Evolutionary conservation across 2,329 filamentous ascomycete genomes (phyloP).

Genomic region (Daldinia sp.): DNA sequence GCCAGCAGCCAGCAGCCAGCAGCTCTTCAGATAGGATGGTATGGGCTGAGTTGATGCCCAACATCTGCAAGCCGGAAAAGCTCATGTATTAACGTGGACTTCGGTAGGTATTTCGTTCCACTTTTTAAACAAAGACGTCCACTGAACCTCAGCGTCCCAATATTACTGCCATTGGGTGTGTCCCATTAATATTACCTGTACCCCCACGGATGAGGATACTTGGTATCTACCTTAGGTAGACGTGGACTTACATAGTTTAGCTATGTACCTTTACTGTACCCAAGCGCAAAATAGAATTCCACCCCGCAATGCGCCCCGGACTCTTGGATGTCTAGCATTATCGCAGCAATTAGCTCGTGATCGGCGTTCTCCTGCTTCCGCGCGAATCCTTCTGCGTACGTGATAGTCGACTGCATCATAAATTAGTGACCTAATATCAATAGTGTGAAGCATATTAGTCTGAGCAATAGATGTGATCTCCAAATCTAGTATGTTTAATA

Average conservation of each 20-base stretch:
- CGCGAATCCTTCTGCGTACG: conserved; percentile 20
- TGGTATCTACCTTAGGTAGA: too few relatives aligned
- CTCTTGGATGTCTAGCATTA: conserved; percentile 32
- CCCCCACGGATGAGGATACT: conserved; percentile 32
- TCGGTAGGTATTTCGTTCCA: conserved; percentile 23
- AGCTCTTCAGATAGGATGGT: conserved; percentile 12
- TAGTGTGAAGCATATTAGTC: conserved; percentile 6
- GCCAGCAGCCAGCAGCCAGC: conserved; percentile 6
- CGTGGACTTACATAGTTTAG: too few relatives aligned
- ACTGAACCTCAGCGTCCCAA: conserved; percentile 4
- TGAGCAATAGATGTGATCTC: conserved; percentile 10
- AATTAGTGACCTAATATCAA: conserved; percentile 31
- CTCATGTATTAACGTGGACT: conserved; percentile 1
- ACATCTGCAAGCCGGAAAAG: conserved; percentile 13
- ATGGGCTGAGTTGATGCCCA: conserved; percentile 28
- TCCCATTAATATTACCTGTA: too few relatives aligned
- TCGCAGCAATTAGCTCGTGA: conserved; percentile 40
- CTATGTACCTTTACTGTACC: background rate
- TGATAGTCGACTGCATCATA: conserved; percentile 23
- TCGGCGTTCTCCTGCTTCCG: conserved; percentile 34
- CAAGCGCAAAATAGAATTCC: conserved; percentile 27
- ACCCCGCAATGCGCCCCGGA: conserved; percentile 47
- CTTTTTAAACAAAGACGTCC: conserved; percentile 1
- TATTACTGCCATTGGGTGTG: background rate
- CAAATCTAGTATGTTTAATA: conserved; percentile 11